Base-by-base conservation (phyloP, 1,284 basidiomycete genomes). In the Sporisorium sorghi region DNA sequence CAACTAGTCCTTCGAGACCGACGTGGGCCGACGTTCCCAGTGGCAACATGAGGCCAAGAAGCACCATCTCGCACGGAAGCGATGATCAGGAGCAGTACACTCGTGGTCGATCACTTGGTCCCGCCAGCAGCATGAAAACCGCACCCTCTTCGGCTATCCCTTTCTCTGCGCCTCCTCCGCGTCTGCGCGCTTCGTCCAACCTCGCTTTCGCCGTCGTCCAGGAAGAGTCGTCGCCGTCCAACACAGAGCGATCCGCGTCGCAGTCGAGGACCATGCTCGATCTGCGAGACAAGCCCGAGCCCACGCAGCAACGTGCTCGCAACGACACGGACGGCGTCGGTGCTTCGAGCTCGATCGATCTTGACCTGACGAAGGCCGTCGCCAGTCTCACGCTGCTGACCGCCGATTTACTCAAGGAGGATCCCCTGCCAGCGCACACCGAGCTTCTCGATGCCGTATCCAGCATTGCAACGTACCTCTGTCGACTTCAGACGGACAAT, bases 131-230 rank as follows among this genome's bases (percentile, higher is more conserved):
- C 26, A 32, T 74, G 37, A 37, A 35, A n/a, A 35, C 54, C 24
- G 23, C 39, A 9, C 23, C 62, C 3, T 48, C 57, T 15, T 30
- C 64, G 24, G 59, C 58, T 12, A 63, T 75, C 17, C 67, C 67
- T 3, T 55, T 69, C n/a, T 48, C 73, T 19, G 57, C 55, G 2
- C 17, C 37, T 10, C 21, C 64, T 7, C 62, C 55, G 9, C 74
- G 66, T 24, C 42, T 68, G 14, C 74, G 70, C 14, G 70, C 70
- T 24, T 72, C 70, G 7, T 76, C 74, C 21, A 68, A 73, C 10
- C 70, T 76, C 15, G 71, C 74, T 1, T 72, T 68, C 15, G 70
- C 62, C 30, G 62, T 69, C 8, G 70, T 76, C 6, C 65, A 69
- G 35, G 74, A 76, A 33, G 74, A 76, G 33, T 66, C 65, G 1